A percentile compares a stretch with the other conserved stretches of the same genome.
These are phyloP conservation scores for Hanseniaspora meyeri DNA, from an alignment of 805 yeast species.

Conservation along the genomic window DNA sequence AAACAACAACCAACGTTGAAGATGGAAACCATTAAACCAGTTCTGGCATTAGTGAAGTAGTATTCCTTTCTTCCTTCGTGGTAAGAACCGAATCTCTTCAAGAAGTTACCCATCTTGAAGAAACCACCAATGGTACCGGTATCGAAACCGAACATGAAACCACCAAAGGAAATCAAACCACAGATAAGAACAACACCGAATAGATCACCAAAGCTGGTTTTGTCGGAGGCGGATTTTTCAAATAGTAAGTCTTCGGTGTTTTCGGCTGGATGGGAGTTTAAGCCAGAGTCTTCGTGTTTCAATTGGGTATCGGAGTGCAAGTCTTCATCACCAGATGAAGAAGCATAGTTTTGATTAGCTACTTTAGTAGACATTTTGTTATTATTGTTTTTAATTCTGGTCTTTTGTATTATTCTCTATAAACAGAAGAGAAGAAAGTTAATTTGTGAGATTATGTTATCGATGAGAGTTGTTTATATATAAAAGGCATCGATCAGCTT, in stretches of 20 bases:
- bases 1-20: conserved; percentile 62
- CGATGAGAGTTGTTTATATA: not conserved
- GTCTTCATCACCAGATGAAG: conserved; percentile 8
- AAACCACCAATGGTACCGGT: conserved; percentile 69
- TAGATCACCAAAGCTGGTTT: conserved; percentile 18
- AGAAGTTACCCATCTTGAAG: conserved; percentile 48
- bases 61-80: conserved; percentile 28
- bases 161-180: conserved; percentile 47
- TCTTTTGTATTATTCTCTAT: not conserved
- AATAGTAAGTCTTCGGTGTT: conserved; percentile 11
- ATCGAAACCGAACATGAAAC: conserved; percentile 65
- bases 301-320: conserved; percentile 9
- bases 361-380: conserved; percentile 9
- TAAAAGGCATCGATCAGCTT: not conserved
- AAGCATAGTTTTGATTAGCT: conserved; percentile 5
- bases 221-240: conserved; percentile 5
- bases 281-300: conserved; percentile 12
- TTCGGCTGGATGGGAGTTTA: not conserved
- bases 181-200: conserved; percentile 21
- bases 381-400: not conserved
- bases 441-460: not conserved
- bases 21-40: conserved; percentile 42
- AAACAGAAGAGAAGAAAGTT: not conserved
- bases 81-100: conserved; percentile 39
- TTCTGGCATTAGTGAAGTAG: conserved; percentile 35